Evolutionary conservation across 306 rosid species (phyloP), one percentile per base, ranked within the genome.

Genomic region (Rosa lucieae): DNA sequence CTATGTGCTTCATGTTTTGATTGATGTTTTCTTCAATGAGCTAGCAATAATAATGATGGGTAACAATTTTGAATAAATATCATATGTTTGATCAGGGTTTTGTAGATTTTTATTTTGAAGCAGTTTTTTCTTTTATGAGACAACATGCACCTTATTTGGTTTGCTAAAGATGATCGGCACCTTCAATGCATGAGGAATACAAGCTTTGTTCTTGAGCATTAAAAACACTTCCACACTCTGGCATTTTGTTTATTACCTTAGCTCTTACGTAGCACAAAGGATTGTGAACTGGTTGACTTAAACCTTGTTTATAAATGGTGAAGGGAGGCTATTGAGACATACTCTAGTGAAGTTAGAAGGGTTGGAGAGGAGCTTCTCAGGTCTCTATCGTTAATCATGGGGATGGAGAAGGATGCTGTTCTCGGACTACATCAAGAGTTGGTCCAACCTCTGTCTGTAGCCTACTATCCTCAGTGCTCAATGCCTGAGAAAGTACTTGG

Each of bases 381-480:
- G 52, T 82, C 67, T 59, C 59, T 88, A 46, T 84, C 88, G 46
- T n/a, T 67, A 59, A 72, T 84, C 2, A 79, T 88, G 79, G 84
- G 87, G 37, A 80, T 76, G 79, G 67, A 84, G 52, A 84, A 82
- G 26, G 72, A 75, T 72, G 43, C 17, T 82, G 80, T 86, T 55
- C 75, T 80, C 65, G 82, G 8, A 75, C 74, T 84, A 10, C 88
- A 86, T 68, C 52, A 82, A 75, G 88, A 82, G 15, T 26, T 76
- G 65, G 44, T 78, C n/a, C 81, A 84, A 66, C 77, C 14, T 59
- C 8, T 86, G 40, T 72, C 85, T 8, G 44, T 75, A 43, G 82
- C 80, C 47, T 88, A 85, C 65, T 82, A 84, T 71, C 89, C 92
- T 72, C 86, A 81, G 75, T 86, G 89, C 39, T 73, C 8, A 44